Evolutionary conservation across 768 basidiomycete species (phyloP), one percentile per base, ranked within the genome.

Genomic region (Boletus vinaceobasis): DNA sequence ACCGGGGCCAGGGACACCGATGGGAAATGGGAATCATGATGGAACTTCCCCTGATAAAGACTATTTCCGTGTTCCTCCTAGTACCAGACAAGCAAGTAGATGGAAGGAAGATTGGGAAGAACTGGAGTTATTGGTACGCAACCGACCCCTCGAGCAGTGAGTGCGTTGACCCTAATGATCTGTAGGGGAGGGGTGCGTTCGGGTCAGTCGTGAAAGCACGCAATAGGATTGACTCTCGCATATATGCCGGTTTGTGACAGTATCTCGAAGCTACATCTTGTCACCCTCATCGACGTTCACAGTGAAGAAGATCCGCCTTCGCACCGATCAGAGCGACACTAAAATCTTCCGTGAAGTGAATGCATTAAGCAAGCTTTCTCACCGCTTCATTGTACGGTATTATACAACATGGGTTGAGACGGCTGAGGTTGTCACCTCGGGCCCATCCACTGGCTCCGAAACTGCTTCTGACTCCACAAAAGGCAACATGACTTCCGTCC

Each of bases 91-190:
- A 15, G 69, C 79, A 3, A 94, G 92, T 62, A 74, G 94, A 55
- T 98, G 93, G 84, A 89, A 90, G 63, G 87, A 91, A 50, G 94
- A 98, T 61, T 98, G 91, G 85, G 92, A 95, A 64, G 93, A 96
- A 66, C 73, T 97, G 9, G 94, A 96, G 65, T 75, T 93, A 32
- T 65, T 96, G 64, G 92, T 86, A 63, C 47, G 63, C 46, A 35
- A 23, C 33, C 9, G 42, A 38, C 13, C 44, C 52, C 13, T 21
- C 23, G 26, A 50, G 21, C 7, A 3, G 40, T 32, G 14, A 26
- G n/a, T 4, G 21, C 43, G 11, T 43, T 50, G 19, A 39, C 8
- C 8, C 37, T 50, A 11, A 43, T 27, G 7, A 40, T 29, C 11
- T 35, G 2, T 57, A 93, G 89, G 93, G 93, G 0, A 87, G 87